These are phyloP conservation scores for Daldinia vernicosa DNA, from an alignment of 495 filamentous ascomycete species.

Conservation along the genomic window DNA sequence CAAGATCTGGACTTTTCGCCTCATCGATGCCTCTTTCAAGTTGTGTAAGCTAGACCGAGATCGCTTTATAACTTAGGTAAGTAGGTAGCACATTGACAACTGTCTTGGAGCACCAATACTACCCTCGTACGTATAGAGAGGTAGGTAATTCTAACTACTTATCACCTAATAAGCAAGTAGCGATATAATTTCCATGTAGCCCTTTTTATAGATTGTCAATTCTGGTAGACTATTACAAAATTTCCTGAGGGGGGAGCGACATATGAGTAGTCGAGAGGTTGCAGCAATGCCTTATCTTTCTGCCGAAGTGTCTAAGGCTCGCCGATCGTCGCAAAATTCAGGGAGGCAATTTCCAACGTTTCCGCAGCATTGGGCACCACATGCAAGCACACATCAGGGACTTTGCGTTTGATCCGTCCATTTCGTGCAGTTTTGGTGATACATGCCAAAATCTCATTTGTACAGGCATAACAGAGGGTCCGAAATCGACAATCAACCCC, in stretches of 20 bases:
- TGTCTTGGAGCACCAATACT: constrained; percentile 28
- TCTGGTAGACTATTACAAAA: constrained; percentile 1
- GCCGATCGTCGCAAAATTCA: constrained; percentile 11
- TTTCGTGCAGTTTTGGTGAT: constrained; percentile 30
- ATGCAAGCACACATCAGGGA: not conserved
- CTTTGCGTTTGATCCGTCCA: constrained; percentile 14
- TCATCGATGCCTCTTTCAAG: constrained; percentile 12
- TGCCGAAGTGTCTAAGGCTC: constrained; percentile 10
- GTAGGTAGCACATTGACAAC: constrained; percentile 17
- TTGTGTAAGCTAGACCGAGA: constrained; percentile 3
- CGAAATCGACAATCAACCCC: constrained; percentile 20
- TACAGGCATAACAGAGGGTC: constrained; percentile 18
- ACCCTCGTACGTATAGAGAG: constrained; percentile 13
- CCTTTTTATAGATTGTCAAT: not conserved
- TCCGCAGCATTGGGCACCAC: constrained; percentile 12
- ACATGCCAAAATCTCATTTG: constrained; percentile 20
- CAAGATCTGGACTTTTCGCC: constrained; percentile 14
- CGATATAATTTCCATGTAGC: not conserved
- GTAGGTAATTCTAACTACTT: constrained; percentile 1
- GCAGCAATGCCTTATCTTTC: constrained; percentile 5
- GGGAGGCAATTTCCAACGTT: not conserved
- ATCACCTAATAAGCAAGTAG: not conserved
- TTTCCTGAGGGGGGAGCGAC: constrained; percentile 7
- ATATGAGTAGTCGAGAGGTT: constrained; percentile 3
- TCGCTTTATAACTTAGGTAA: constrained; percentile 15